phyloP scores from a whole-genome alignment of 129 eudicot species.

The Ambrosia artemisiifolia region DNA sequence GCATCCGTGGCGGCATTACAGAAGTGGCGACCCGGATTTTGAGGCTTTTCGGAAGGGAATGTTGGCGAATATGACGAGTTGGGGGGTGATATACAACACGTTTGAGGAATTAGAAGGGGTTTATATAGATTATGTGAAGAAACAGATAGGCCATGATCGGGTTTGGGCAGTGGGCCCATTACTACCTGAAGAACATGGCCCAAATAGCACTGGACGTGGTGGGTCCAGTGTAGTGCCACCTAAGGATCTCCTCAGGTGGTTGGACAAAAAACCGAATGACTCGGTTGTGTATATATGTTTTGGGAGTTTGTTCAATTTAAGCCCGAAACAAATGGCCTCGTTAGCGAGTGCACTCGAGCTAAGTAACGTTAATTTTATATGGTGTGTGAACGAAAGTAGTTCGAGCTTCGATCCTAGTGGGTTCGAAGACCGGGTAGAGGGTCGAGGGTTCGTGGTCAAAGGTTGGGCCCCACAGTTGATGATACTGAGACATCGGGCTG shows the following conservation, averaged over 20 bases:
- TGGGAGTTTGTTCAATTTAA: not conserved
- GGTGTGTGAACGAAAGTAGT: not conserved
- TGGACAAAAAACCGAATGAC: slow-evolving; percentile 3
- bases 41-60: slow-evolving; percentile 22
- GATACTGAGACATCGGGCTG: slow-evolving; percentile 38
- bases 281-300: slow-evolving; percentile 11
- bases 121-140: slow-evolving; percentile 25
- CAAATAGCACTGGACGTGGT: not conserved
- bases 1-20: not conserved
- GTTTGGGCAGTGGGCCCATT: too few species aligned
- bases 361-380: slow-evolving; percentile 11
- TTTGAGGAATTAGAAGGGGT: slow-evolving; percentile 30
- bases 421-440: slow-evolving; percentile 38
- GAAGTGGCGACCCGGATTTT: slow-evolving; percentile 20
- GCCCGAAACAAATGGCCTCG: not conserved
- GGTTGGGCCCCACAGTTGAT: slow-evolving; percentile 60
- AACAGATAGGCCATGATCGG: slow-evolving; percentile 21
- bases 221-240: slow-evolving; percentile 13
- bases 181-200: not conserved
- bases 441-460: slow-evolving; percentile 38
- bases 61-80: slow-evolving; percentile 22
- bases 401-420: slow-evolving; percentile 27
- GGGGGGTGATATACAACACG: slow-evolving; percentile 36
- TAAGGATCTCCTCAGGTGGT: not conserved
- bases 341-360: slow-evolving; percentile 7